A percentile compares a stretch with the other conserved stretches of the same genome.
phyloP scores from a whole-genome alignment of 78 protist species.

The Emiliania huxleyi region DNA sequence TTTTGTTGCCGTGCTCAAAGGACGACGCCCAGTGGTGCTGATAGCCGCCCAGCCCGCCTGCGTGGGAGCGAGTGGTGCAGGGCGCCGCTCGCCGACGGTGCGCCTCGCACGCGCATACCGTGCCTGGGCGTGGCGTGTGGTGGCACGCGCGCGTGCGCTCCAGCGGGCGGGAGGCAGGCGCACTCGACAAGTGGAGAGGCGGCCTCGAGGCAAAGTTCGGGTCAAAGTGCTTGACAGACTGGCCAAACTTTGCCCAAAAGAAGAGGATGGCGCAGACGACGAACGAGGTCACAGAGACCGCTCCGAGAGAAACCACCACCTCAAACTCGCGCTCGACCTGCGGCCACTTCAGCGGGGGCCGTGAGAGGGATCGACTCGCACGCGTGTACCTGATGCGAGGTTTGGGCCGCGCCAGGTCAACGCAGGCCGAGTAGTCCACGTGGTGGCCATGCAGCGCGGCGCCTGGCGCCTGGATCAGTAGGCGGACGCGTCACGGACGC shows the following conservation, averaged over 20 bases:
- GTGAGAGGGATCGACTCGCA: no score
- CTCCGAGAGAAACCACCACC: neutral
- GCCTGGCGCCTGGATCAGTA: neutral
- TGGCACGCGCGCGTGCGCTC: neutral
- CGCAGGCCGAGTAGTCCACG: neutral
- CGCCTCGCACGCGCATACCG: no score
- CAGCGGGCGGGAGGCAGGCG: no score
- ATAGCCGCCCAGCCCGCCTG: neutral
- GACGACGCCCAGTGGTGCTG: neutral
- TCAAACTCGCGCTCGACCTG: neutral
- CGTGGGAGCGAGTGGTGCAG: no score
- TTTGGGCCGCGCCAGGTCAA: no score
- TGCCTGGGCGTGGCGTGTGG: no score
- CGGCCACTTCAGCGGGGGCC: no score
- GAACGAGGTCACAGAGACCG: neutral
- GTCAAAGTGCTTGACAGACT: neutral
- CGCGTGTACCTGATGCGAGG: no score
- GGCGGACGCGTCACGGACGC: no score
- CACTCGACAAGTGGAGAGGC: no score
- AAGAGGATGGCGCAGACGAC: neutral
- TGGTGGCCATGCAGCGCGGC: neutral
- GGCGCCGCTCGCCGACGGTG: no score
- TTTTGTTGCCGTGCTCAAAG: neutral
- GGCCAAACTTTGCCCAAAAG: neutral
- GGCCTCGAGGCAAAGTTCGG: no score